Evolutionary conservation across 176 grass and related monocot genomes (phyloP), one percentile per base, ranked within the genome.

Genomic region (Musa acuminata): DNA sequence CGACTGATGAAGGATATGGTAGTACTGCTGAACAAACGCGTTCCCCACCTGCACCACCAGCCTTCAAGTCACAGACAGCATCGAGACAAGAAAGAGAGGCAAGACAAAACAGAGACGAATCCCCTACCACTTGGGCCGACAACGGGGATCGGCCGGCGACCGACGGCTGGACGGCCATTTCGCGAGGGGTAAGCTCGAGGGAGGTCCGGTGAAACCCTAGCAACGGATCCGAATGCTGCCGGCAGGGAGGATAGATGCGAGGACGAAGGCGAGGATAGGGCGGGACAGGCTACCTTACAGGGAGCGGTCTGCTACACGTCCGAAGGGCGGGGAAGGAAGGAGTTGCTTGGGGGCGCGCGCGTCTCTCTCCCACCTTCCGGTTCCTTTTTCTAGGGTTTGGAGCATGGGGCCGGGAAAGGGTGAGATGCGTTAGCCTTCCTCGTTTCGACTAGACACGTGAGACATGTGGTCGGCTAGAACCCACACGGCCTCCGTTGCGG

Each of bases 11-110:
- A 98, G 88, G 72, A 98, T 98, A 81, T 87, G 87, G 84, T 93
- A 98, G 83, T 98, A 98, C 84, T 98, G 94, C 22, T 91, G 74
- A 57, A 98, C 95, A 72, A 98, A 98, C 52, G 95, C 90, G 83
- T 91, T 93, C 26, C 95, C 95, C 58, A 98, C 89, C 95, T 98
- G 68, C 48, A 69, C 66, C 73, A 54, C 65, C 75, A 54, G 19
- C n/a, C 26, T 60, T 55, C 24, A 77, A 54, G 78, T 85, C 77
- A 82, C 66, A 71, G 13, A n/a, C 57, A 10, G 16, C 8, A 64
- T 9, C 14, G 29, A 72, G 20, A 9, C 76, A 58, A 55, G 0
- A 54, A 71, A 64, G 22, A 64, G 20, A 6, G 20, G 20, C 17
- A 24, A 27, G 23, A 52, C 49, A 69, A 53, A 8, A 53, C 17